Evolutionary conservation across 306 rosid species (phyloP).

Genomic region (Coriaria nepalensis): DNA sequence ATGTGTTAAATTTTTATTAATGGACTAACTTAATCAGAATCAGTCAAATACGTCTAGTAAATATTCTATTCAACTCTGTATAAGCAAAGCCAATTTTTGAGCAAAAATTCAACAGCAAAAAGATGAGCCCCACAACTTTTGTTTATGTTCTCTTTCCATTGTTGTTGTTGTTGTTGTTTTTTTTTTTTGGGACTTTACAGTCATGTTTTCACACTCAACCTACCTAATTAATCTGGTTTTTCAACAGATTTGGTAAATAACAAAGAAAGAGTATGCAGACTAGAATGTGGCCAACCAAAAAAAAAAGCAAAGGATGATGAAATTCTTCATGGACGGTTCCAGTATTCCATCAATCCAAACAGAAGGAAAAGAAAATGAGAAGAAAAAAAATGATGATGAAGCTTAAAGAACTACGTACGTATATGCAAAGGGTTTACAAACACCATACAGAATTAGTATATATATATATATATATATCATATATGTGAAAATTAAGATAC

Average conservation of each 20-base stretch:
- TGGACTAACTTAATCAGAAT: too few relatives aligned
- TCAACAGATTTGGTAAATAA: constrained; percentile 22
- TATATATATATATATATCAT: too few relatives aligned
- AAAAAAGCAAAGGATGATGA: not conserved
- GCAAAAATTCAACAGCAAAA: constrained; percentile 48
- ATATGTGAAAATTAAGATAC: too few relatives aligned
- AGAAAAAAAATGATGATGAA: too few relatives aligned
- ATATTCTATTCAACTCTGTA: constrained; percentile 79
- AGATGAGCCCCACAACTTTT: constrained; percentile 30
- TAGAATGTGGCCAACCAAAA: constrained; percentile 3
- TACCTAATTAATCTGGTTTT: constrained; percentile 12
- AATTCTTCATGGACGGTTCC: not conserved
- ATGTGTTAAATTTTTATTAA: too few relatives aligned
- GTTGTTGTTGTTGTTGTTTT: too few relatives aligned
- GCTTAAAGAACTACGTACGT: too few relatives aligned
- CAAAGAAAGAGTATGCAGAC: constrained; percentile 14
- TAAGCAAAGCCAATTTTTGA: constrained; percentile 70
- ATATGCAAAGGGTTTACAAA: too few relatives aligned
- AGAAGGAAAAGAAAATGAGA: too few relatives aligned
- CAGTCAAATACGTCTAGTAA: too few relatives aligned
- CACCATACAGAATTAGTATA: too few relatives aligned
- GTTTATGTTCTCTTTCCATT: too few relatives aligned
- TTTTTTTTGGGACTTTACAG: constrained; percentile 18
- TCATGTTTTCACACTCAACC: constrained; percentile 34
- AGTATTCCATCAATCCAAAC: not conserved